phyloP scores from a whole-genome alignment of 139 green algal genomes.

The Auxenochlorella pyrenoidosa region DNA sequence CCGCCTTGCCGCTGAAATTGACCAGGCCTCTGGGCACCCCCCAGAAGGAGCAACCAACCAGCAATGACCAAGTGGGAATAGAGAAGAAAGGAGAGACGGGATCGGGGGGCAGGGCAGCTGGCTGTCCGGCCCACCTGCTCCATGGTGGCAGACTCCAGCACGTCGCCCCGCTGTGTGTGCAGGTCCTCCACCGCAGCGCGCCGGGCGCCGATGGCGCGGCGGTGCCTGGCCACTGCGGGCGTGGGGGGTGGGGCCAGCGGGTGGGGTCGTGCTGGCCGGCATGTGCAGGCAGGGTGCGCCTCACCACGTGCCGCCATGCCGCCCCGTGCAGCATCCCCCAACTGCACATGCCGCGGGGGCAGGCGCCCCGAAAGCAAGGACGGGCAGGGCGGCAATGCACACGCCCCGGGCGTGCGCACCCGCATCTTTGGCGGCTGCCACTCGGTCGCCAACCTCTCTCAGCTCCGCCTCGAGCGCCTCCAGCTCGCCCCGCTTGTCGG shows the following conservation, averaged over 20 bases:
- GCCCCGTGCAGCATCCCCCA: no score
- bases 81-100: not conserved
- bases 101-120: not conserved
- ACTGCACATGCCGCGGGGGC: no score
- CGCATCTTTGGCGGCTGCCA: conserved; percentile 16
- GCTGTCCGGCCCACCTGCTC: conserved; percentile 53
- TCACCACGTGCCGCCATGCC: no score
- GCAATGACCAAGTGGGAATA: not conserved
- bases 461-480: conserved; percentile 32
- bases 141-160: conserved; percentile 58
- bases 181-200: conserved; percentile 48
- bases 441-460: conserved; percentile 19
- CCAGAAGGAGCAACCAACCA: no score
- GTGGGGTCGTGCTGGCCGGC: not conserved
- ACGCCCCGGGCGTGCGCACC: not conserved
- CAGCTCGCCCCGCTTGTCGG: conserved; percentile 10
- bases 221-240: conserved; percentile 48
- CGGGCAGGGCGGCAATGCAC: not conserved
- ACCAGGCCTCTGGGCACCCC: no score
- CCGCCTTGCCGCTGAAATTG: no score
- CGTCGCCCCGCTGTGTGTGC: conserved; percentile 3
- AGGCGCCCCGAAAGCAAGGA: not conserved
- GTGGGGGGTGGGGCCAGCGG: not conserved
- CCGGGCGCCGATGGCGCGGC: conserved; percentile 33
- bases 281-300: not conserved